These are phyloP conservation scores for Endocarpon pusillum DNA, from an alignment of 495 filamentous ascomycete species.

Conservation along the genomic window DNA sequence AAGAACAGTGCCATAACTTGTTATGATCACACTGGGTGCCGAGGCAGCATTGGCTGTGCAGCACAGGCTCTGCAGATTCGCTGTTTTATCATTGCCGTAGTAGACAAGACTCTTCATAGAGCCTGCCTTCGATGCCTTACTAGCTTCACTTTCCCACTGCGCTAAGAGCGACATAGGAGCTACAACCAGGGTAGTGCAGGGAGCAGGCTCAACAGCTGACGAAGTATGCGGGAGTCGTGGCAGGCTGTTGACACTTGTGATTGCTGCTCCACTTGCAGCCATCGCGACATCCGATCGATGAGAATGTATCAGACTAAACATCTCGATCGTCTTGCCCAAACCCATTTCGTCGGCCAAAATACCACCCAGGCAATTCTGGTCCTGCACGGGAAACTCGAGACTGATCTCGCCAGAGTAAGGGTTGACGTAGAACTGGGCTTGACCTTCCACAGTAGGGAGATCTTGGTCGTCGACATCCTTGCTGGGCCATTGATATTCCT, in stretches of 20 bases:
- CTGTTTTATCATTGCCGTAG: conserved; percentile 70
- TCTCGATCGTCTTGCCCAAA: conserved; percentile 91
- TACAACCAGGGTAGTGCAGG: conserved; percentile 83
- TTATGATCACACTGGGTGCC: conserved; percentile 81
- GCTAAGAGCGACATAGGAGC: conserved; percentile 87
- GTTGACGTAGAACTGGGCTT: conserved; percentile 78
- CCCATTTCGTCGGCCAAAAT: conserved; percentile 89
- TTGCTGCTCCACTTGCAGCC: conserved; percentile 12
- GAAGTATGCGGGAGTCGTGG: conserved; percentile 39
- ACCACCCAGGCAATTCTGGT: conserved; percentile 87
- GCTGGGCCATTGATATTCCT: conserved; percentile 78
- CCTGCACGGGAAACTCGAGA: conserved; percentile 79
- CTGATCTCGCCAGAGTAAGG: conserved; percentile 91
- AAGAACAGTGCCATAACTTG: conserved; percentile 84
- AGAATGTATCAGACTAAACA: conserved; percentile 83
- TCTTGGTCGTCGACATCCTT: conserved; percentile 76
- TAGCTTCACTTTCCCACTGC: conserved; percentile 91
- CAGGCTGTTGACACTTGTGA: conserved; percentile 36
- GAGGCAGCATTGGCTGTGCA: conserved; percentile 50
- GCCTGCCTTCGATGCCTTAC: conserved; percentile 68
- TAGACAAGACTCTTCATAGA: conserved; percentile 74
- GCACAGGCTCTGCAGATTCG: conserved; percentile 61
- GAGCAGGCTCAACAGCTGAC: conserved; percentile 42
- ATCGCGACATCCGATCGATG: conserved; percentile 44
- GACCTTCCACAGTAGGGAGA: conserved; percentile 41